Evolutionary conservation across 768 basidiomycete species (phyloP).

Genomic region (Hericium alpestre): DNA sequence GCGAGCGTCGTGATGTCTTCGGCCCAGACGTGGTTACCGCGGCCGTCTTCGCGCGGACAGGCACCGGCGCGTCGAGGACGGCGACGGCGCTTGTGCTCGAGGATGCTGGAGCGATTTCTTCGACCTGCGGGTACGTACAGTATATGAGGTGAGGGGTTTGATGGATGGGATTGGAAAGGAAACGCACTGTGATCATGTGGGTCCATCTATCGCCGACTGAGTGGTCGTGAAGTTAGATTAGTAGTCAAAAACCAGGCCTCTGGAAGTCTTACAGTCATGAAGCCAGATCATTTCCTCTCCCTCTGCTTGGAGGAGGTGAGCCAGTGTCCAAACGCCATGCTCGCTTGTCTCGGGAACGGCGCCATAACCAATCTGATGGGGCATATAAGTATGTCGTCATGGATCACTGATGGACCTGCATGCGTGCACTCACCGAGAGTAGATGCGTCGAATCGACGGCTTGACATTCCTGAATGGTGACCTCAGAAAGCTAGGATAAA

Average conservation of each 20-base stretch:
- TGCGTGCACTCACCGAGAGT: neutral
- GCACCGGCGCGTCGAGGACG: constrained; percentile 2
- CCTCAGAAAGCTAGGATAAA: neutral
- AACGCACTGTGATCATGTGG: neutral
- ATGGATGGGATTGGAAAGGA: no score
- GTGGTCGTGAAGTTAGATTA: neutral
- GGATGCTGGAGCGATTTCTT: constrained; percentile 1
- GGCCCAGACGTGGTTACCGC: constrained; percentile 1
- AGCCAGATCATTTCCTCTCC: constrained; percentile 1
- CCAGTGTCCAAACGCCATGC: neutral
- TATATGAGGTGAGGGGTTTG: no score
- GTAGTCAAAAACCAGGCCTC: no score
- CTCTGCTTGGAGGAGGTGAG: constrained; percentile 1
- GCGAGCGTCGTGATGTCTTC: neutral
- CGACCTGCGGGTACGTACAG: neutral
- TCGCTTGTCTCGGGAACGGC: constrained; percentile 1
- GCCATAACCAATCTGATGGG: neutral
- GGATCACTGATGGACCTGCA: neutral
- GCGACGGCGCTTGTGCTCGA: neutral
- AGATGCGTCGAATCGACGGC: neutral
- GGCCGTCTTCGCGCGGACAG: constrained; percentile 2
- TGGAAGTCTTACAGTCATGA: neutral
- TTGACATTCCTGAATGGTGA: neutral
- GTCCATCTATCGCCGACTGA: constrained; percentile 1
- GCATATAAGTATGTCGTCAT: neutral